Base-by-base conservation (phyloP, 768 basidiomycete species). In the Boletus eberwhitei region DNA sequence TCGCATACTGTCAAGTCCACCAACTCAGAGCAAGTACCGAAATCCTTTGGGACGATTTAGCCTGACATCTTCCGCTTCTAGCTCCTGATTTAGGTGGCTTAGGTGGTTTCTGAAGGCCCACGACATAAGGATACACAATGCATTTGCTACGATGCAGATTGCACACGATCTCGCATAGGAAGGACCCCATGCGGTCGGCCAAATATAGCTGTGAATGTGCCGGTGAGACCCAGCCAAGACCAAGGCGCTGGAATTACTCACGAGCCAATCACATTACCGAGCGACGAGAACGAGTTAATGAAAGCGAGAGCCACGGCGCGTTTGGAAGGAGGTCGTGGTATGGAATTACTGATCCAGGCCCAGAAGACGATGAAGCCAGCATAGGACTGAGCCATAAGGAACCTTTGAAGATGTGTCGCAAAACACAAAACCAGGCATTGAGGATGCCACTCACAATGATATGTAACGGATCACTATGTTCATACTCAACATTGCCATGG, bases 231-330 rank as follows among this genome's bases (percentile, higher is more conserved):
- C 22, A 24, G 37, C 31, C 9, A 12, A 37, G 19, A 38, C 11
- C 17, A 32, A 52, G 13, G 9, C 16, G 38, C 11, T 8, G 38
- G 26, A 22, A 43, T 22, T 26, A 80, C 83, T 74, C 75, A 94
- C 76, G 90, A 86, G 58, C 93, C 93, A 40, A 84, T 73, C 39
- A 96, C 78, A 72, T 95, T 95, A 1, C 93, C 93, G 4, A 90
- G 76, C 64, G 90, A 85, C 9, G 87, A 86, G 64, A 91, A 83
- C 39, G 86, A 82, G 68, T 94, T 93, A 63, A 93, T 82, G 56
- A 90, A 72, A 2, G 91, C 93, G 45, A 96, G 76, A 13, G 87
- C 87, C n/a, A 93, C 87, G 3, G 93, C 88, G 5, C 93, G 85
- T 71, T 94, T 95, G n/a, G 86, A 83, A 5, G 90, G 79, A 24